Base-by-base conservation (phyloP, 2,329 filamentous ascomycete genomes). In the Phyllachora maydis region DNA sequence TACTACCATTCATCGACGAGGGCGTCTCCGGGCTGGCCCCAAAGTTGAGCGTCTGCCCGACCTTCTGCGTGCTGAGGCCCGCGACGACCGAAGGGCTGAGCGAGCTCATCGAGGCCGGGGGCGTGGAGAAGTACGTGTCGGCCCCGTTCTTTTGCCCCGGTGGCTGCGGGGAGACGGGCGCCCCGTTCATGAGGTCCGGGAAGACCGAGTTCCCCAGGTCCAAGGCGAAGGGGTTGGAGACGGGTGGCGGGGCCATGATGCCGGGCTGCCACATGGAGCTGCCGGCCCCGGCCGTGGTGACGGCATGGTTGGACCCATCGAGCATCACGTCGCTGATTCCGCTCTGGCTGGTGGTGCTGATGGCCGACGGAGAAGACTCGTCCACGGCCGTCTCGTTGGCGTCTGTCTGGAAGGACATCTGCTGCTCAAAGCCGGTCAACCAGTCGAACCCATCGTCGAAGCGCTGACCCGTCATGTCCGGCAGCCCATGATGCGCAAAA, bases 321-420 rank as follows among this genome's bases (percentile, higher is more conserved):
- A 88, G 58, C 73, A 92, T 82, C 29, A 82, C 69, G 43, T 95
- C 88, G 47, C 79, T 90, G 45, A 83, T 77, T 23, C 74, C 78
- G 43, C 77, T 85, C 41, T 90, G 83, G 48, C 83, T 95, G 28
- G 78, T 79, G 20, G 79, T 91, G 52, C 85, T 95, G 45, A 95
- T 85, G 22, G 82, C 82, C 6, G 88, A 95, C 10, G 88, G 88
- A 9, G 88, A 95, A 8, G 88, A 95, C 28, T 77, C 82, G 38
- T 92, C 85, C 25, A 93, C 65, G 14, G 78, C 81, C 33, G 71
- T 74, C 36, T 92, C 82, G 38, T 74, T 75, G 26, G 25, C 28
- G 12, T 56, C 52, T 27, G 63, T 65, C 36, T 59, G 61, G 43
- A 81, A 70, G 6, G 65, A 65, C 57, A 85, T 66, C 21, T 76